A percentile compares a stretch with the other conserved stretches of the same genome.
Conservation (phyloP, 257 asterid species). For the Dorcoceras hygrometricum region DNA sequence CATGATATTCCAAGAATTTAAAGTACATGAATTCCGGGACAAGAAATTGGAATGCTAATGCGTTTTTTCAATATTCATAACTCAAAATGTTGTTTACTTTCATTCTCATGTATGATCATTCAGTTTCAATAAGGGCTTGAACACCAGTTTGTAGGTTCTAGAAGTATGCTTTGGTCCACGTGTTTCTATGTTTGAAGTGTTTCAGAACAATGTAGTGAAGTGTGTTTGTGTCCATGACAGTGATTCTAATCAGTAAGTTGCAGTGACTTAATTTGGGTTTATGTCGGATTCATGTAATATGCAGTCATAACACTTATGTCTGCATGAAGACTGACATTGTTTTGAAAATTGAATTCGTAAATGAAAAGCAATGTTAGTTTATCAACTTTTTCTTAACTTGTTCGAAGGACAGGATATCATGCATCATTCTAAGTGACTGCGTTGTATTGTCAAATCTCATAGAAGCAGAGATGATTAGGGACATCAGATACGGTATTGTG, state of each 20-base stretch:
- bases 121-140: not conserved
- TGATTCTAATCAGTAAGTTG: no score
- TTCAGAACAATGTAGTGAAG: no score
- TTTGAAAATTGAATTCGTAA: no score
- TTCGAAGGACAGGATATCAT: not conserved
- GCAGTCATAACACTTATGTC: no score
- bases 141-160: not conserved
- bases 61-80: not conserved
- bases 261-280: no score
- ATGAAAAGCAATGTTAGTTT: no score
- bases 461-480: not conserved
- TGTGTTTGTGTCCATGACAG: no score
- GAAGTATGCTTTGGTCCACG: not conserved
- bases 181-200: not conserved
- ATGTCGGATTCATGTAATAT: no score
- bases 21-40: not conserved
- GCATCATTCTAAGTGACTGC: conserved; percentile 2
- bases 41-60: not conserved
- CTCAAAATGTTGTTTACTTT: not conserved
- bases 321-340: no score
- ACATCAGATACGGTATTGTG: not conserved
- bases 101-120: not conserved
- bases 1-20: no score
- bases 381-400: no score
- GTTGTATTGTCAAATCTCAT: conserved; percentile 11